phyloP scores from a whole-genome alignment of 352 stramenopile species.

The Halophytophthora batemanensis region DNA sequence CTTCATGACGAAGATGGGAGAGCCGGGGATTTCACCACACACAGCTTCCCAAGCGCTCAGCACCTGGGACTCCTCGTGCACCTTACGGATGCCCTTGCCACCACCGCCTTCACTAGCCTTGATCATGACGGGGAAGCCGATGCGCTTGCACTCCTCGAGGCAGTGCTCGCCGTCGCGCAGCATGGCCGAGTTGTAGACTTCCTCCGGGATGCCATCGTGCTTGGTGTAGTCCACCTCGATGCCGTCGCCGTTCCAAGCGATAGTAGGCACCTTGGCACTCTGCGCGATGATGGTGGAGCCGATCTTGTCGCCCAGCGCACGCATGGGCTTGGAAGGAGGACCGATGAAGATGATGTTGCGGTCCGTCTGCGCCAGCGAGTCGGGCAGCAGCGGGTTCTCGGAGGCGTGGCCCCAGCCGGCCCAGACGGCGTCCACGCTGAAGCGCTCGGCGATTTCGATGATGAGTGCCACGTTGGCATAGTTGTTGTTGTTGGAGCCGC shows the following conservation, averaged over 20 bases:
- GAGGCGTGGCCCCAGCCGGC: slow-evolving; percentile 98
- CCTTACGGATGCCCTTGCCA: slow-evolving; percentile 99
- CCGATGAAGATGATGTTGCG: slow-evolving; percentile 99
- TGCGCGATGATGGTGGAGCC: slow-evolving; percentile 99
- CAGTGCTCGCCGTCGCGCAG: slow-evolving; percentile 92
- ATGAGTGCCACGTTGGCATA: slow-evolving; percentile 99
- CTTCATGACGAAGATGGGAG: slow-evolving; percentile 99
- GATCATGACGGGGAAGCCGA: slow-evolving; percentile 99
- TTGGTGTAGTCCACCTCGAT: slow-evolving; percentile 92
- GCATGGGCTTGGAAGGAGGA: slow-evolving; percentile 97
- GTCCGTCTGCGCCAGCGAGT: slow-evolving; percentile 88
- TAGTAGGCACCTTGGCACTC: slow-evolving; percentile 97
- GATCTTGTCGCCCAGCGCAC: slow-evolving; percentile 99
- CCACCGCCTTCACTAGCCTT: slow-evolving; percentile 99
- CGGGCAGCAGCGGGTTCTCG: slow-evolving; percentile 97
- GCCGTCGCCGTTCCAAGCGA: slow-evolving; percentile 98
- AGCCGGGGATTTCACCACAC: slow-evolving; percentile 97
- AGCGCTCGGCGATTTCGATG: slow-evolving; percentile 96
- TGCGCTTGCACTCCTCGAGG: slow-evolving; percentile 89
- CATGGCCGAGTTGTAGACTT: slow-evolving; percentile 93
- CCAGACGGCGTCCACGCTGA: slow-evolving; percentile 97
- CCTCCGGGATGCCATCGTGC: slow-evolving; percentile 87
- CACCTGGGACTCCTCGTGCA: slow-evolving; percentile 90
- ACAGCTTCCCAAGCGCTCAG: slow-evolving; percentile 95
- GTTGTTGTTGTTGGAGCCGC: slow-evolving; percentile 99